These are phyloP conservation scores for Blastobotrys chiropterorum DNA, from an alignment of 805 yeast genomes.

Conservation along the genomic window DNA sequence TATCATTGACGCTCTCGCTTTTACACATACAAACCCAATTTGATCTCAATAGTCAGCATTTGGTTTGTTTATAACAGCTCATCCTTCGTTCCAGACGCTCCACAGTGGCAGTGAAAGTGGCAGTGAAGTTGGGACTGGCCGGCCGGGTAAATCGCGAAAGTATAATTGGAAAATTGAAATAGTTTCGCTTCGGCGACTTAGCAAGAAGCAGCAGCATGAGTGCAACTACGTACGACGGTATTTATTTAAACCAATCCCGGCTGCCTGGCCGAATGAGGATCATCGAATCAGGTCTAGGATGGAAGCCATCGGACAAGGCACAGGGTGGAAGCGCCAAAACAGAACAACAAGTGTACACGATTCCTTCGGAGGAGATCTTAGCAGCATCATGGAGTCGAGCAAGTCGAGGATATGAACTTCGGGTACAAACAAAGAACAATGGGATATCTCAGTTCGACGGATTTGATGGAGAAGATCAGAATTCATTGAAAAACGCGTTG, in stretches of 20 bases:
- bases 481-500: constrained; percentile 73
- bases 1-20: too few relatives aligned
- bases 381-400: constrained; percentile 90
- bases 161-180: neutral
- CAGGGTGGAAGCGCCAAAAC: constrained; percentile 40
- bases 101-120: constrained; percentile 4
- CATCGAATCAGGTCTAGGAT: constrained; percentile 95
- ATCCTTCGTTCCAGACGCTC: too few relatives aligned
- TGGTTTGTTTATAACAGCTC: too few relatives aligned
- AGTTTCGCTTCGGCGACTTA: neutral
- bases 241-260: constrained; percentile 81
- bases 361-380: constrained; percentile 80
- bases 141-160: neutral
- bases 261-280: constrained; percentile 85
- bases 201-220: too few relatives aligned
- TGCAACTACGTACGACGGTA: constrained; percentile 71
- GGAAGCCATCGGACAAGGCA: constrained; percentile 64
- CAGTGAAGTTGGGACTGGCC: neutral
- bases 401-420: constrained; percentile 81
- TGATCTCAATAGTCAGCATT: too few relatives aligned
- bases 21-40: too few relatives aligned
- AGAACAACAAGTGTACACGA: constrained; percentile 63
- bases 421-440: constrained; percentile 80
- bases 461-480: constrained; percentile 75
- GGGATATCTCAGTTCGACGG: constrained; percentile 90